These are phyloP conservation scores for Carex parvula DNA, from an alignment of 176 grass and related monocot genomes.

Conservation along the genomic window DNA sequence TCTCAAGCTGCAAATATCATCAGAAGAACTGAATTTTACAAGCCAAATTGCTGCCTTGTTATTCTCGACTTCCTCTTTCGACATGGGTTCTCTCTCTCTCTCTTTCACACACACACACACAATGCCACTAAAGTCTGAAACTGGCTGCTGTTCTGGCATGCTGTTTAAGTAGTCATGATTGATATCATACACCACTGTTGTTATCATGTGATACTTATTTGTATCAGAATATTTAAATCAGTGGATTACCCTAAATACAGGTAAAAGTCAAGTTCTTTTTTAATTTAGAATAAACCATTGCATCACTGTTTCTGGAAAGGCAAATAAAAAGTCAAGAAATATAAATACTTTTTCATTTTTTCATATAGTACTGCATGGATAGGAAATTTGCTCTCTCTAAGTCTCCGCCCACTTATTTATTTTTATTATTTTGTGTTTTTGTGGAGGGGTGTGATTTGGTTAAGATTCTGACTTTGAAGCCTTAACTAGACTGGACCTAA, in stretches of 20 bases:
- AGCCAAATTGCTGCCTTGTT: conserved; percentile 74
- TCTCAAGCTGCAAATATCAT: conserved; percentile 66
- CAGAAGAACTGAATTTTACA: conserved; percentile 59
- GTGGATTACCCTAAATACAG: background rate
- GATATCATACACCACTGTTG: background rate
- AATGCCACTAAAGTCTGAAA: background rate
- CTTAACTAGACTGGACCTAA: no score
- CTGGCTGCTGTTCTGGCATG: background rate
- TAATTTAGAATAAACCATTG: background rate
- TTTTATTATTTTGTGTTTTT: no score
- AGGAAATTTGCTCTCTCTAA: background rate
- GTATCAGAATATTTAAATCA: background rate
- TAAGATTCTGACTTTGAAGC: no score
- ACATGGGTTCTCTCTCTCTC: conserved; percentile 51
- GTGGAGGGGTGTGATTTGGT: no score
- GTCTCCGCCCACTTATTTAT: no score
- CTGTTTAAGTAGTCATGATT: background rate
- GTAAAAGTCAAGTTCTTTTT: background rate
- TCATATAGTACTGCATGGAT: background rate
- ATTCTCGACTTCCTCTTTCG: conserved; percentile 77
- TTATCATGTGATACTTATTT: background rate
- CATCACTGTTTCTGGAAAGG: background rate
- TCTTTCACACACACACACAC: background rate
- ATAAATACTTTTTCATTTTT: background rate
- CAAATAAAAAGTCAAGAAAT: background rate